Percentiles rank a stretch among this genome's conserved stretches.
Conservation (phyloP, 2,329 filamentous ascomycete species). For the Scytalidium lignicola region DNA sequence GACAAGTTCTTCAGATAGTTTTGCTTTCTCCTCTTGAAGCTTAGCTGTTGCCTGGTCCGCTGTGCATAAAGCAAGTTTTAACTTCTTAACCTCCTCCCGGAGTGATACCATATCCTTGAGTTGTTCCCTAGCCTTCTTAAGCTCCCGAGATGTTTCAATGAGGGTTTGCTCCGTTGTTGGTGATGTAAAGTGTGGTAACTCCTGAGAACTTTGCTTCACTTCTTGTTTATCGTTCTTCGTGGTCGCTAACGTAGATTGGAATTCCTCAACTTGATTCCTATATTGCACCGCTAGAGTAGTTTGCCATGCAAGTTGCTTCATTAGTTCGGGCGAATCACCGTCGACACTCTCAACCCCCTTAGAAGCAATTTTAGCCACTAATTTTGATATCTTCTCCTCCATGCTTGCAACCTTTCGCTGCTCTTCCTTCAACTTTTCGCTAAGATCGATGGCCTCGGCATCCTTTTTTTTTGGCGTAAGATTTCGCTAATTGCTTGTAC, state of each 20-base stretch:
- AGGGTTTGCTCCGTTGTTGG: constrained; percentile 47
- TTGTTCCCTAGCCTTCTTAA: constrained; percentile 49
- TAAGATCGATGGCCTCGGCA: constrained; percentile 60
- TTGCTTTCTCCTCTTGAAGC: constrained; percentile 25
- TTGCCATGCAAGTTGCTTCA: constrained; percentile 52
- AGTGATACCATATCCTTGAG: constrained; percentile 46
- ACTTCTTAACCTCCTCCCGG: constrained; percentile 45
- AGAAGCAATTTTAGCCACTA: constrained; percentile 51
- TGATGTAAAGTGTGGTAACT: constrained; percentile 33
- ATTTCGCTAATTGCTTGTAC: constrained; percentile 76
- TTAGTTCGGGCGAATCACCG: constrained; percentile 41
- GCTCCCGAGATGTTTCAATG: constrained; percentile 48
- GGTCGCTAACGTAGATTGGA: constrained; percentile 46
- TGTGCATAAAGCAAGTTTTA: constrained; percentile 45
- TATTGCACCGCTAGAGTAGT: constrained; percentile 54
- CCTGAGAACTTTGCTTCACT: constrained; percentile 25
- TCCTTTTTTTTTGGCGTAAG: constrained; percentile 76
- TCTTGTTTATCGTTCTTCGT: constrained; percentile 25
- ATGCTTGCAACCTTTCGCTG: constrained; percentile 59
- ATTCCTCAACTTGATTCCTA: constrained; percentile 52
- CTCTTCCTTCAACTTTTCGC: constrained; percentile 62
- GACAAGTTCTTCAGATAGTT: constrained; percentile 22
- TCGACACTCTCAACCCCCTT: constrained; percentile 33
- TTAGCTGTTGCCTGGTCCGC: constrained; percentile 32
- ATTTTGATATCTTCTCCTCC: constrained; percentile 56